phyloP scores from a whole-genome alignment of 2,329 filamentous ascomycete species.

The Cordyceps fumosorosea region DNA sequence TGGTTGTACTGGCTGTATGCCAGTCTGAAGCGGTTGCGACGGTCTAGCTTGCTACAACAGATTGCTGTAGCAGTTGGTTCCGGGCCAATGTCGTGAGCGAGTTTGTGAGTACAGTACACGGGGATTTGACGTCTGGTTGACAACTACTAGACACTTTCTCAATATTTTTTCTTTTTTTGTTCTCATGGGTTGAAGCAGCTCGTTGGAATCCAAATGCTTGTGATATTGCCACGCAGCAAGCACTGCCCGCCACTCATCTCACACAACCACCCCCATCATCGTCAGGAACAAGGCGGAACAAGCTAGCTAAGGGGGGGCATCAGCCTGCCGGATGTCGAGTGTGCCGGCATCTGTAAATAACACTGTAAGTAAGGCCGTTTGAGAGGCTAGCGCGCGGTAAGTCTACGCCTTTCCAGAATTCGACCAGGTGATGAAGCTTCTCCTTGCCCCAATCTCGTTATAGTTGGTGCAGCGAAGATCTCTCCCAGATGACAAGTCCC shows the following conservation, averaged over 20 bases:
- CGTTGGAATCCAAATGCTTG: too few species aligned
- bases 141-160: too few species aligned
- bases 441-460: not conserved
- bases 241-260: too few species aligned
- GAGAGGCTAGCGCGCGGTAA: not conserved
- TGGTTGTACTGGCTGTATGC: not conserved
- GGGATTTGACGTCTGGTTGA: too few species aligned
- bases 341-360: not conserved
- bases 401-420: not conserved
- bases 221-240: too few species aligned
- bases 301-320: not conserved
- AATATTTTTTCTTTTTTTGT: too few species aligned
- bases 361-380: not conserved
- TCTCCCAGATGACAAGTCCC: not conserved
- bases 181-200: too few species aligned
- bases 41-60: not conserved
- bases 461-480: constrained; percentile 6
- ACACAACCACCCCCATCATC: too few species aligned
- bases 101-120: not conserved
- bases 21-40: not conserved
- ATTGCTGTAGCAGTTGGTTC: not conserved
- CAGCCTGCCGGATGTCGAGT: not conserved
- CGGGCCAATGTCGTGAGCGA: not conserved
- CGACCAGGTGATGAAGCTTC: not conserved
- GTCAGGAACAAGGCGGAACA: too few species aligned